Evolutionary conservation across 345 rosid species (phyloP), one percentile per base, ranked within the genome.

Genomic region (Theobroma cacao): DNA sequence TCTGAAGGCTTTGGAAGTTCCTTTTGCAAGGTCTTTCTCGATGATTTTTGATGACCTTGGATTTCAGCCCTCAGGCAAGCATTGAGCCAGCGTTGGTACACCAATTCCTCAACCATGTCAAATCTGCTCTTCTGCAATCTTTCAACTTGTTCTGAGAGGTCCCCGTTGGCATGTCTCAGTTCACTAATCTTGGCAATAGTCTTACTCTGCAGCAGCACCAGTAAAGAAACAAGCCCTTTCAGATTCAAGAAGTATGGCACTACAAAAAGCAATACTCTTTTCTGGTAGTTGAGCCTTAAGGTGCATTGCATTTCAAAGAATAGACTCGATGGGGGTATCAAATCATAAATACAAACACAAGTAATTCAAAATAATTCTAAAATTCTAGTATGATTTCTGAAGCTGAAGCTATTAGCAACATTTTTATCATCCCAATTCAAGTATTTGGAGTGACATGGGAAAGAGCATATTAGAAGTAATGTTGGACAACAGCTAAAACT

Each of bases 31-130:
- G 71, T 2, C 38, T 53, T 74, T 40, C 68, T 75, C 61, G 78
- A n/a, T 14, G 75, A 66, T 5, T 63, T 71, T 40, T 65, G 34
- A 36, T 66, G 53, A 20, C 41, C 41, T 53, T 63, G 82, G 15
- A 63, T 22, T 81, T 86, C 86, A 24, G 77, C 83, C 69, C 84
- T 82, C 77, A 85, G 59, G 85, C 89, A 84, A 20, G 67, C 56
- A 33, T 79, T 79, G 52, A 88, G 85, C 86, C 85, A 86, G 24
- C 82, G 82, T 66, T 77, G 87, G 80, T 78, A 84, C 43, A 83
- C 89, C 7, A 86, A 83, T 76, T 88, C 82, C 79, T 88, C 86
- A 12, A 86, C 88, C 74, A 71, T 73, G 66, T 50, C 59, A 52
- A 82, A 82, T 66, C 84, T 84, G 79, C 80, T 64, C 81, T 66